phyloP scores from a whole-genome alignment of 345 rosid genomes.

The Dimocarpus longan region DNA sequence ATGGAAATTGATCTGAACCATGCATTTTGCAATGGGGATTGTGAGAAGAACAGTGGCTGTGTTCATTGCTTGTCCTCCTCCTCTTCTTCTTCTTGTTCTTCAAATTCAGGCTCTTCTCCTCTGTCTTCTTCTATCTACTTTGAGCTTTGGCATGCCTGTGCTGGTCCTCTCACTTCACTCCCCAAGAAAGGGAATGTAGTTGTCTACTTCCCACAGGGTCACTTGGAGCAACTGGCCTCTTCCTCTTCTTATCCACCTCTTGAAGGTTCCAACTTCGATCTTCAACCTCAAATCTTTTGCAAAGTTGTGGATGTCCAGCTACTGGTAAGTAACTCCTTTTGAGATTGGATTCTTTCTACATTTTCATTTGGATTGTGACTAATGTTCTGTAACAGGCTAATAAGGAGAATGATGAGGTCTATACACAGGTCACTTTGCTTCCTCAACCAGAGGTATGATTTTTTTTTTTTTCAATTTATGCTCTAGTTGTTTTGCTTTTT shows the following conservation, averaged over 20 bases:
- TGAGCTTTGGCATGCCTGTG: constrained; percentile 95
- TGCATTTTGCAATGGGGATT: constrained; percentile 51
- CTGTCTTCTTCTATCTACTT: constrained; percentile 63
- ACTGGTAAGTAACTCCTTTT: constrained; percentile 53
- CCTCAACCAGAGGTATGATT: constrained; percentile 71
- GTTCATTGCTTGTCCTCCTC: constrained; percentile 52
- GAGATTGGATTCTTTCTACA: background rate
- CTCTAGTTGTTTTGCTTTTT: too few species aligned
- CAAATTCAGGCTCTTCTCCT: constrained; percentile 51
- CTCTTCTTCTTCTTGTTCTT: constrained; percentile 58
- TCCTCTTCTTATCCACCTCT: constrained; percentile 45
- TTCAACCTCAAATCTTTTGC: constrained; percentile 73
- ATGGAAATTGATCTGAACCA: constrained; percentile 97
- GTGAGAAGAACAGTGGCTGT: constrained; percentile 42
- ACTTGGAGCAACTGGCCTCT: constrained; percentile 67
- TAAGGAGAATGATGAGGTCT: constrained; percentile 88
- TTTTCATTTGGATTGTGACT: constrained; percentile 9
- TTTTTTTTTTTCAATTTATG: background rate
- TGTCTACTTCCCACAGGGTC: constrained; percentile 88
- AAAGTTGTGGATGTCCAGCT: constrained; percentile 64
- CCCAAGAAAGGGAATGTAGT: constrained; percentile 82
- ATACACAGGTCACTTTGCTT: constrained; percentile 70
- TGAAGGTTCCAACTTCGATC: constrained; percentile 57
- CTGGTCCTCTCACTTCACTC: constrained; percentile 81
- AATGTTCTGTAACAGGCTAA: constrained; percentile 58